Percentiles rank a stretch among this genome's conserved stretches.
Evolutionary conservation across 192 early-diverging fungal species (phyloP).

Genomic region (Kickxella alabastrina): DNA sequence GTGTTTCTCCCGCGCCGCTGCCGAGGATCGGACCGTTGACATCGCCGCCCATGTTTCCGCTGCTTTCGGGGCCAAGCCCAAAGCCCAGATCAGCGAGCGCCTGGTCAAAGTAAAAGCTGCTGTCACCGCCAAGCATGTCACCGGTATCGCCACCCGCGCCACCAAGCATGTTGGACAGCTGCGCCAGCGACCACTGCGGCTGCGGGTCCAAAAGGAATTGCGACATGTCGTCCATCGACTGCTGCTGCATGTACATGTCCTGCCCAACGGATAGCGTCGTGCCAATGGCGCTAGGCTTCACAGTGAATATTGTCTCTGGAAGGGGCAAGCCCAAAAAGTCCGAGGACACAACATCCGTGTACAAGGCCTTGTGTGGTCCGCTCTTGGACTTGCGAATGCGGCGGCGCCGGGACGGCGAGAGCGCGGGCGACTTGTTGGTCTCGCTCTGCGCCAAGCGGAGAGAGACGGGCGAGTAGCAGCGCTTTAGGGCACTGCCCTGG

Average conservation of each 20-base stretch:
- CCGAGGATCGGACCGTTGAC: too few relatives aligned
- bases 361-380: constrained; percentile 15
- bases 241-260: constrained; percentile 31
- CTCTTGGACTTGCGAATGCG: constrained; percentile 18
- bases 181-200: constrained; percentile 45
- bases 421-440: constrained; percentile 21
- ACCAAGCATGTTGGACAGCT: constrained; percentile 40
- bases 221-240: constrained; percentile 28
- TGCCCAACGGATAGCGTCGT: constrained; percentile 16
- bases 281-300: constrained; percentile 18
- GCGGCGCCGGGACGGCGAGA: constrained; percentile 18
- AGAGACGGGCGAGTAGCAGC: constrained; percentile 18
- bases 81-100: constrained; percentile 41
- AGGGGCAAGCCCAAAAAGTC: constrained; percentile 48
- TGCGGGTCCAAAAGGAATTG: constrained; percentile 17
- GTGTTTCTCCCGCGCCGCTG: constrained; percentile 2
- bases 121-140: constrained; percentile 19
- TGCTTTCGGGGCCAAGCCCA: constrained; percentile 5
- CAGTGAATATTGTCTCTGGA: constrained; percentile 44
- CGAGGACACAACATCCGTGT: constrained; percentile 44
- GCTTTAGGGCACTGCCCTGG: constrained; percentile 28
- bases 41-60: background rate
- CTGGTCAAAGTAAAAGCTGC: constrained; percentile 24
- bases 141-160: background rate
- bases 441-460: constrained; percentile 48